These are phyloP conservation scores for Leishmania tarentolae DNA, from an alignment of 208 protist species.

Conservation along the genomic window DNA sequence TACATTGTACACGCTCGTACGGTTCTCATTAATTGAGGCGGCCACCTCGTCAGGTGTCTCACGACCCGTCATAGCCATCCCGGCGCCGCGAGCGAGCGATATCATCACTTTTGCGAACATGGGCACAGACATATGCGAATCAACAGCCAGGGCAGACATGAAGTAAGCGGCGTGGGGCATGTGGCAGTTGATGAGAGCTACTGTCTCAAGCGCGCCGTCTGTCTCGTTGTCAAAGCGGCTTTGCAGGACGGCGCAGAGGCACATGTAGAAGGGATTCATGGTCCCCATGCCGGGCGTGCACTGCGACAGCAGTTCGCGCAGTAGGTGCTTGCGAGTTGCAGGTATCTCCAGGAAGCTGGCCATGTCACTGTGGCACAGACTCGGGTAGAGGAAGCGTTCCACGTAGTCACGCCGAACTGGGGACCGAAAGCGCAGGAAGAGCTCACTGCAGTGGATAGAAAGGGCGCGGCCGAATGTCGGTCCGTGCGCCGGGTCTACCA, in stretches of 20 bases:
- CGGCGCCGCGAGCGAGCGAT: slow-evolving; percentile 79
- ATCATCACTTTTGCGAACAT: slow-evolving; percentile 91
- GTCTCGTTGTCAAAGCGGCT: slow-evolving; percentile 77
- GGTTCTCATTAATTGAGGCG: slow-evolving; percentile 51
- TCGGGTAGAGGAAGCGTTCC: slow-evolving; percentile 89
- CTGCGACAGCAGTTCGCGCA: slow-evolving; percentile 67
- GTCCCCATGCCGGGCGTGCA: slow-evolving; percentile 78
- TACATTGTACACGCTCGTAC: slow-evolving; percentile 89
- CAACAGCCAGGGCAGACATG: slow-evolving; percentile 76
- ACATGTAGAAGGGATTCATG: slow-evolving; percentile 87
- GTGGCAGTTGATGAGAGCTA: slow-evolving; percentile 80
- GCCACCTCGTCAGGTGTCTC: slow-evolving; percentile 79
- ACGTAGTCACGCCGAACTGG: slow-evolving; percentile 91
- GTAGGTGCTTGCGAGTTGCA: slow-evolving; percentile 73
- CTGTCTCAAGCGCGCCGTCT: slow-evolving; percentile 80
- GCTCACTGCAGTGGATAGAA: slow-evolving; percentile 86
- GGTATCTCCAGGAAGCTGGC: slow-evolving; percentile 64
- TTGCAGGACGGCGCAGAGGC: slow-evolving; percentile 86
- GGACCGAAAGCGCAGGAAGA: slow-evolving; percentile 90
- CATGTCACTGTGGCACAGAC: slow-evolving; percentile 84
- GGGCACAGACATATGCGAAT: slow-evolving; percentile 87
- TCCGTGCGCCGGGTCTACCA: slow-evolving; percentile 64
- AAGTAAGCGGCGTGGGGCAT: slow-evolving; percentile 93
- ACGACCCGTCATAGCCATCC: slow-evolving; percentile 82
- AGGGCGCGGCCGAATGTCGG: slow-evolving; percentile 76